Conservation (phyloP, 2,329 filamentous ascomycete genomes). For the Paradendryphiella salina region DNA sequence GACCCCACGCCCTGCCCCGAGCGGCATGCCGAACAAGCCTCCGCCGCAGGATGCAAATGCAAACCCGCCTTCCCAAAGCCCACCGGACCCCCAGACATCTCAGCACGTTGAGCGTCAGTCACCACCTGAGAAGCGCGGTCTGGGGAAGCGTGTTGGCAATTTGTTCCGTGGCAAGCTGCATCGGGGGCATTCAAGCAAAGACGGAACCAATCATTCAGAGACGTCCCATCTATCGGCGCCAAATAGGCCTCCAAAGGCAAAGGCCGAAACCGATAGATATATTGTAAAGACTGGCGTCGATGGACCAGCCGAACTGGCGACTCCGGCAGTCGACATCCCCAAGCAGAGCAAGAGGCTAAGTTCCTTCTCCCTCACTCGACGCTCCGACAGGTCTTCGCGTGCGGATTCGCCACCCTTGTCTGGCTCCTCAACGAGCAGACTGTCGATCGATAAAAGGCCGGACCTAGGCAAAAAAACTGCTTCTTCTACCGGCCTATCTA, state of each 20-base stretch:
- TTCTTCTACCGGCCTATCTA: slow-evolving; percentile 38
- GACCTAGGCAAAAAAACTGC: slow-evolving; percentile 25
- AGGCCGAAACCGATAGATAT: slow-evolving; percentile 19
- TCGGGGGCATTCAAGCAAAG: slow-evolving; percentile 12
- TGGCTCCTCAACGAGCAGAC: slow-evolving; percentile 44
- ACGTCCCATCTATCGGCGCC: slow-evolving; percentile 1
- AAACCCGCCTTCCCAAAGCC: slow-evolving; percentile 1
- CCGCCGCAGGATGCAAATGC: slow-evolving; percentile 7
- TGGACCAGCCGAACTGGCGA: slow-evolving; percentile 29
- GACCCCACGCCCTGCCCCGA: slow-evolving; percentile 18
- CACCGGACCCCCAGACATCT: background rate
- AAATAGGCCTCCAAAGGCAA: slow-evolving; percentile 7
- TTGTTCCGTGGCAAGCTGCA: slow-evolving; percentile 39
- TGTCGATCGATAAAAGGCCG: slow-evolving; percentile 23
- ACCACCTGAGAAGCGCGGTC: slow-evolving; percentile 32
- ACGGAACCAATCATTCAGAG: slow-evolving; percentile 7
- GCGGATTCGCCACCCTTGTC: slow-evolving; percentile 44
- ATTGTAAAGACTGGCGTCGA: slow-evolving; percentile 39
- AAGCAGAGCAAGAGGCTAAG: slow-evolving; percentile 38
- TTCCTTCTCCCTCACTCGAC: slow-evolving; percentile 46
- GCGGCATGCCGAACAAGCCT: slow-evolving; percentile 10
- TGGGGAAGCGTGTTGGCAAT: slow-evolving; percentile 39
- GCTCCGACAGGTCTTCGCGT: slow-evolving; percentile 44
- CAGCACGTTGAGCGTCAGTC: slow-evolving; percentile 13
- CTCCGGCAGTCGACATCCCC: slow-evolving; percentile 30